A percentile compares a stretch with the other conserved stretches of the same genome.
These are phyloP conservation scores for Tricholomella constricta DNA, from an alignment of 768 basidiomycete genomes.

Conservation along the genomic window DNA sequence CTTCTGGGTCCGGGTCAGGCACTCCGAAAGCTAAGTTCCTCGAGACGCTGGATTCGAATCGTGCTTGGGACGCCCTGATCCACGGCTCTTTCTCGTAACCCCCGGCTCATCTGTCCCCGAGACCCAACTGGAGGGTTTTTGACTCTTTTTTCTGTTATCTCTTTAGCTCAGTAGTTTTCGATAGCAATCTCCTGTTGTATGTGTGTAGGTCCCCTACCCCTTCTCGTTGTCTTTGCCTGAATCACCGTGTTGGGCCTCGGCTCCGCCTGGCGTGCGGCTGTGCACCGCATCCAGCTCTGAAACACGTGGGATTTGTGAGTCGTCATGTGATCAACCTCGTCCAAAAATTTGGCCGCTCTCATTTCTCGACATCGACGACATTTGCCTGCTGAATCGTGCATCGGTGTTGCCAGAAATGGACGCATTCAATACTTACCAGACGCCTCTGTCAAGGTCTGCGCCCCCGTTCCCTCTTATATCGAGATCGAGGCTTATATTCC, in stretches of 20 bases:
- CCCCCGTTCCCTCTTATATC: not conserved
- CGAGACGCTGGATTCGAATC: constrained; percentile 59
- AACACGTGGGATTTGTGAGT: not conserved
- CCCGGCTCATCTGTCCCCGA: not conserved
- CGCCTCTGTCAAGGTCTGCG: constrained; percentile 74
- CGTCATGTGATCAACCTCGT: constrained; percentile 3
- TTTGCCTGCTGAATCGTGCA: not conserved
- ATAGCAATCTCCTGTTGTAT: constrained; percentile 1
- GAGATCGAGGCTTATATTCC: constrained; percentile 8
- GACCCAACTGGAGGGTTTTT: not conserved
- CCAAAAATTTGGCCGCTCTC: not conserved
- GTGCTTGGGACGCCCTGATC: constrained; percentile 68
- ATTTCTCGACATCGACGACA: not conserved
- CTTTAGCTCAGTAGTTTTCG: not conserved
- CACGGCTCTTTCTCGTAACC: constrained; percentile 65
- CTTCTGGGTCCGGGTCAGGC: constrained; percentile 22
- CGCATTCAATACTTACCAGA: constrained; percentile 72
- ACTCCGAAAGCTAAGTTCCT: constrained; percentile 51
- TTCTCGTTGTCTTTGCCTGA: too few species aligned
- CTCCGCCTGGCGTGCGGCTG: too few species aligned
- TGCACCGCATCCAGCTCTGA: too few species aligned
- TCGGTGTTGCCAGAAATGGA: constrained; percentile 43
- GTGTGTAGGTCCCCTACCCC: constrained; percentile 1
- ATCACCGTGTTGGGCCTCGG: too few species aligned
- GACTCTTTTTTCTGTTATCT: constrained; percentile 1